A percentile compares a stretch with the other conserved stretches of the same genome.
These are phyloP conservation scores for Eimeria falciformis DNA, from an alignment of 169 alveolate genomes.

Conservation along the genomic window DNA sequence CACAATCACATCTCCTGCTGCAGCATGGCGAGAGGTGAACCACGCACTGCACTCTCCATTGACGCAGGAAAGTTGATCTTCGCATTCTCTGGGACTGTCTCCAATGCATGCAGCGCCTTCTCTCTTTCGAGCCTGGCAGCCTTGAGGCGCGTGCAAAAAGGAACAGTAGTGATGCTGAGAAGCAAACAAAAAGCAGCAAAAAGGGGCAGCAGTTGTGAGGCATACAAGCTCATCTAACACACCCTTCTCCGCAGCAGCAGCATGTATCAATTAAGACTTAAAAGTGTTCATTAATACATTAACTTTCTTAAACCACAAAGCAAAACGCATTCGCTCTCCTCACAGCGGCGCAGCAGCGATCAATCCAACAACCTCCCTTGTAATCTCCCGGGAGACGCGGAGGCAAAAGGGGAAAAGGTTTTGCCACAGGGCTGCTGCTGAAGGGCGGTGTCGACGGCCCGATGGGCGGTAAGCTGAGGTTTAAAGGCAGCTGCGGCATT, in stretches of 20 bases:
- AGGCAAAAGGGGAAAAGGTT: constrained; percentile 29
- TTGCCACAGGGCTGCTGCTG: constrained; percentile 19
- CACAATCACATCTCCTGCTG: constrained; percentile 30
- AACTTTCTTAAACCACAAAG: not conserved
- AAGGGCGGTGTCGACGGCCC: no score
- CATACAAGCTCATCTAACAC: not conserved
- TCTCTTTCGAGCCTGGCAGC: constrained; percentile 36
- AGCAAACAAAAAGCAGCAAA: not conserved
- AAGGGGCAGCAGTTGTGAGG: not conserved
- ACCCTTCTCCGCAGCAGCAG: not conserved
- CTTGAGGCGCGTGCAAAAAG: constrained; percentile 24
- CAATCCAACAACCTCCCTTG: constrained; percentile 44
- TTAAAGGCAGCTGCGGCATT: no score
- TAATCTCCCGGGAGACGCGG: constrained; percentile 1
- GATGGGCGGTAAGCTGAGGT: no score
- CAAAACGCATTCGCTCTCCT: not conserved
- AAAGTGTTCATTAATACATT: not conserved
- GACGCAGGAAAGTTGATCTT: constrained; percentile 15
- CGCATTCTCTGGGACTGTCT: constrained; percentile 36
- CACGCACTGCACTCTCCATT: constrained; percentile 46
- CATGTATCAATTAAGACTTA: not conserved
- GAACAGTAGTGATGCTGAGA: constrained; percentile 55
- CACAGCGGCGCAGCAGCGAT: constrained; percentile 50
- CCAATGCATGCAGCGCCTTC: constrained; percentile 39
- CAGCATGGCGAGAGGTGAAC: constrained; percentile 32